These are phyloP conservation scores for Combretum micranthum DNA, from an alignment of 345 rosid species.

Conservation along the genomic window DNA sequence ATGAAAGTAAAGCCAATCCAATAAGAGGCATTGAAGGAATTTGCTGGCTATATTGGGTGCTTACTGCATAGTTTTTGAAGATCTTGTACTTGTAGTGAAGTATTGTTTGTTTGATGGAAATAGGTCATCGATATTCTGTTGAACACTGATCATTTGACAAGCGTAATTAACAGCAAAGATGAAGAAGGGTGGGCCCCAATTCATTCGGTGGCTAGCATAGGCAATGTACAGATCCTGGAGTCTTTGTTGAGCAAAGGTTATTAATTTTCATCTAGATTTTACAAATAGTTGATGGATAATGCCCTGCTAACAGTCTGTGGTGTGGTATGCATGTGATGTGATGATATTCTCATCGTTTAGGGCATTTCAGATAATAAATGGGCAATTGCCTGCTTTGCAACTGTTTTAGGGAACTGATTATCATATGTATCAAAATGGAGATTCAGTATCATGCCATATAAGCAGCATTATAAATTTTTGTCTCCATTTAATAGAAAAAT, in stretches of 20 bases:
- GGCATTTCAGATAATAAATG: no score
- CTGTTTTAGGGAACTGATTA: no score
- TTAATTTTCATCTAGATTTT: background rate
- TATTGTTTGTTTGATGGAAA: constrained; percentile 2
- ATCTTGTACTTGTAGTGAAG: background rate
- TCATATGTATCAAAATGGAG: no score
- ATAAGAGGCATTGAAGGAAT: background rate
- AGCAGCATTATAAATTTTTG: no score
- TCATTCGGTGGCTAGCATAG: constrained; percentile 81
- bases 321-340: no score
- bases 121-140: constrained; percentile 58
- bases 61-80: background rate
- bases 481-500: background rate
- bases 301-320: no score
- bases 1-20: no score
- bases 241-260: constrained; percentile 50
- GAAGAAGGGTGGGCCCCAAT: constrained; percentile 97
- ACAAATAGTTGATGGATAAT: no score
- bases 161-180: constrained; percentile 47
- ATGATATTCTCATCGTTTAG: no score
- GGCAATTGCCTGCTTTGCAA: no score
- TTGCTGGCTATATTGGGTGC: background rate
- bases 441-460: no score
- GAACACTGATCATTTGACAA: constrained; percentile 36
- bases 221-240: constrained; percentile 52